phyloP scores from a whole-genome alignment of 163 green algal genomes.

The Chlorella variabilis region DNA sequence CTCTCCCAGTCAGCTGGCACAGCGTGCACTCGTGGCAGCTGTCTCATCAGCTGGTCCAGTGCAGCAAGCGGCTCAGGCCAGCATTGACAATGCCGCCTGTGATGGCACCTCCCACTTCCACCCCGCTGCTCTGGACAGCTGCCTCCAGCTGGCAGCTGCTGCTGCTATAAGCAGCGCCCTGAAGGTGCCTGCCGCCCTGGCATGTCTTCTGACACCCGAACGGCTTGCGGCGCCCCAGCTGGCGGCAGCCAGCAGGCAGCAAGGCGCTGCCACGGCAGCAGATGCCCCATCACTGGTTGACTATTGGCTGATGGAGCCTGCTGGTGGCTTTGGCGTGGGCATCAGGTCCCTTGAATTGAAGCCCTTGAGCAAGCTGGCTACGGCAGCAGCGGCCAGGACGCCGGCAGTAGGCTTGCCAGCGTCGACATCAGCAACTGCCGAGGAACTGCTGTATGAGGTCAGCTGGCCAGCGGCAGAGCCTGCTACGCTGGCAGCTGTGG shows the following conservation, averaged over 20 bases:
- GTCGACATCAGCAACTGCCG: constrained; percentile 12
- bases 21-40: not conserved
- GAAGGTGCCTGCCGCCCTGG: constrained; percentile 52
- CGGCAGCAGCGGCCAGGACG: not conserved
- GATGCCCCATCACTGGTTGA: constrained; percentile 32
- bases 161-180: constrained; percentile 24
- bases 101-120: constrained; percentile 43
- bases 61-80: constrained; percentile 1
- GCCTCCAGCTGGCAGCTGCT: constrained; percentile 55
- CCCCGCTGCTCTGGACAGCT: constrained; percentile 56
- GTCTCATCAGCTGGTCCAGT: not conserved
- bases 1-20: not conserved
- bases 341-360: constrained; percentile 35
- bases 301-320: constrained; percentile 45
- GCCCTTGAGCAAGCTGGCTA: not conserved
- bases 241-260: constrained; percentile 31
- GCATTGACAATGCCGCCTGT: constrained; percentile 11
- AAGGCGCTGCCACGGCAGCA: not conserved
- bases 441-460: constrained; percentile 48
- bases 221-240: not conserved
- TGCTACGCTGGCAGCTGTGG: not conserved
- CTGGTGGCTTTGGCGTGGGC: not conserved
- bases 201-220: constrained; percentile 30
- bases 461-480: constrained; percentile 14
- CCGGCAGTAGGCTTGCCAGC: not conserved